phyloP scores from a whole-genome alignment of 495 filamentous ascomycete species.

The Evansstolkia leycettana region DNA sequence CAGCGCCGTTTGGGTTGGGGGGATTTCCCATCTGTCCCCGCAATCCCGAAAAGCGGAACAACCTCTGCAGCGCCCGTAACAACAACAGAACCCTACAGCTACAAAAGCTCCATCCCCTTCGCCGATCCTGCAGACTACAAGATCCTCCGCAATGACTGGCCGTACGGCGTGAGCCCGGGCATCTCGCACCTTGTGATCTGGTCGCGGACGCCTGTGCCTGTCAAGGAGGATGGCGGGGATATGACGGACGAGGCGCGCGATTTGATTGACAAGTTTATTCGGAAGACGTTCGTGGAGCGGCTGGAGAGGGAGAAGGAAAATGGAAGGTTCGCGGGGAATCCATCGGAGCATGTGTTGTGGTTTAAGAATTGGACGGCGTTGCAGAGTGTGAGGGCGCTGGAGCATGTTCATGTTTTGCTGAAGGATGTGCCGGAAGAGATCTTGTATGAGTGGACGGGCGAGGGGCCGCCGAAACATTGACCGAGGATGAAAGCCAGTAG shows the following conservation, averaged over 20 bases:
- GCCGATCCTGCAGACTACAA: slow-evolving; percentile 57
- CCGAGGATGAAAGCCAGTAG: too few species aligned
- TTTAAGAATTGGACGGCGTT: slow-evolving; percentile 91
- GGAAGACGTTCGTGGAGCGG: slow-evolving; percentile 47
- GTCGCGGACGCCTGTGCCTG: slow-evolving; percentile 41
- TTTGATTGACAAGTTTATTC: slow-evolving; percentile 54
- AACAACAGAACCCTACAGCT: slow-evolving; percentile 15
- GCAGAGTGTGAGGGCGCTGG: slow-evolving; percentile 73
- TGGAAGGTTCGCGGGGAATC: slow-evolving; percentile 17
- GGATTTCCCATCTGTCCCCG: slow-evolving; percentile 16
- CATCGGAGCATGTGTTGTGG: slow-evolving; percentile 59
- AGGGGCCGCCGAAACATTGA: too few species aligned
- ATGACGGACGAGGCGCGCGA: slow-evolving; percentile 54
- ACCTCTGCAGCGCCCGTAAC: slow-evolving; percentile 4
- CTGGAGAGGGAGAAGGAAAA: slow-evolving; percentile 27
- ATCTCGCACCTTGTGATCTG: slow-evolving; percentile 54
- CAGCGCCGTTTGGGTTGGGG: slow-evolving; percentile 66
- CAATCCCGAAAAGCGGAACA: slow-evolving; percentile 4
- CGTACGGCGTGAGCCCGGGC: slow-evolving; percentile 61
- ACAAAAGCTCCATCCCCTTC: slow-evolving; percentile 46
- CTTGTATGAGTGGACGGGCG: slow-evolving; percentile 48
- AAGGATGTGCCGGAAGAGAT: slow-evolving; percentile 46
- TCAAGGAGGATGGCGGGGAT: slow-evolving; percentile 47
- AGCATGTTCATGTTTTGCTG: slow-evolving; percentile 65
- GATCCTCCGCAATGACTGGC: slow-evolving; percentile 84